phyloP scores from a whole-genome alignment of 139 green algal genomes.

The Chlorella vulgaris region DNA sequence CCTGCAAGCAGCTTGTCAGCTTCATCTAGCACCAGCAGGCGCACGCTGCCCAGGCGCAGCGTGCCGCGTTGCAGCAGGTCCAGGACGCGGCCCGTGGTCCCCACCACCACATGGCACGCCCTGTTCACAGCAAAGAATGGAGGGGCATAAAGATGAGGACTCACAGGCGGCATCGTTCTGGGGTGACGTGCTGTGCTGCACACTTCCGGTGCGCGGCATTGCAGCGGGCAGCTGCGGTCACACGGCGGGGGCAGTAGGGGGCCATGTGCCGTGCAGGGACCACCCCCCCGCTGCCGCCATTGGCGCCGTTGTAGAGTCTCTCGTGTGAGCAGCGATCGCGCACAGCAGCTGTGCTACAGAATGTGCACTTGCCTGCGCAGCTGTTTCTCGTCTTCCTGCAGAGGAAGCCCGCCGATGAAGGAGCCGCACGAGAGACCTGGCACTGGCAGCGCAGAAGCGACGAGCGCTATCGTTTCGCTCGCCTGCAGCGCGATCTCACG shows the following conservation, averaged over 20 bases:
- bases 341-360: no score
- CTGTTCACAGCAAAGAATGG: slow-evolving; percentile 36
- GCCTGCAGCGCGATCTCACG: slow-evolving; percentile 84
- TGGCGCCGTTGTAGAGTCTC: no score
- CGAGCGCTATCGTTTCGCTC: slow-evolving; percentile 49
- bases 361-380: slow-evolving; percentile 58
- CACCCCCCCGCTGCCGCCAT: no score
- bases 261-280: no score
- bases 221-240: neutral
- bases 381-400: slow-evolving; percentile 65
- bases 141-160: neutral
- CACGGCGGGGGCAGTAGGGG: no score
- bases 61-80: slow-evolving; percentile 56
- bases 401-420: slow-evolving; percentile 73
- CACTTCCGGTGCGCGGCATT: neutral
- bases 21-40: slow-evolving; percentile 82
- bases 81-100: slow-evolving; percentile 77
- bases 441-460: slow-evolving; percentile 39
- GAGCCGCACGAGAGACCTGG: slow-evolving; percentile 39
- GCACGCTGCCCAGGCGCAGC: slow-evolving; percentile 42
- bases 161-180: neutral
- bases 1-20: slow-evolving; percentile 75
- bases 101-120: slow-evolving; percentile 74
- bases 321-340: no score
- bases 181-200: neutral